Evolutionary conservation across 2,329 filamentous ascomycete species (phyloP), one percentile per base, ranked within the genome.

Genomic region (Stenocarpella maydis): DNA sequence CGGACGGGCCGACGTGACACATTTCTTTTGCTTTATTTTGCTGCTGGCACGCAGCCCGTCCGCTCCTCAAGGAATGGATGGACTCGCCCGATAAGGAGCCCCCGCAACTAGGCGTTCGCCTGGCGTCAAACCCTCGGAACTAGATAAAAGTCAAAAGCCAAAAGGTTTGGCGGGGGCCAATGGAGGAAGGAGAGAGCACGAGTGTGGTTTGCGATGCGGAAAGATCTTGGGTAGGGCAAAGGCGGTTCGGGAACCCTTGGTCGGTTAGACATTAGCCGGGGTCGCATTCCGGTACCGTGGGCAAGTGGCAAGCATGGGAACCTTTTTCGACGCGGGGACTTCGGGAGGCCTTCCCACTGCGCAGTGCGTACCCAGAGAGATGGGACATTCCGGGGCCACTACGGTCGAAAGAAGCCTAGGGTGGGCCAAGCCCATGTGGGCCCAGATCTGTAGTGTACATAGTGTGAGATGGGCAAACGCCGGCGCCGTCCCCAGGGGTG

Each of bases 371-470:
- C 28, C 55, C 58, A 49, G 43, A 49, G 58, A n/a, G 58, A 43
- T 63, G 58, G 58, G 41, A 49, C 43, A 26, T 49, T 37, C 43
- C 58, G 43, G 55, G 43, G n/a, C 41, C 58, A 63, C 58, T 49
- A 63, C 28, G 58, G 58, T 49, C 58, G 28, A 49, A 63, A 63
- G 28, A 49, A 63, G 58, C 43, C 58, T 63, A 63, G 58, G n/a
- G 28, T 47, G 24, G 58, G 34, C 17, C 28, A 37, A 8, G 58
- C 43, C 58, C 43, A 37, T 63, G 58, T 63, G 58, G 28, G 58
- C 28, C 26, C 19, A 49, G 58, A 63, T 63, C 58, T 63, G 58
- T n/a, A n/a, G n/a, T n/a, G n/a, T n/a, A n/a, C n/a, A n/a, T n/a
- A n/a, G n/a, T n/a, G n/a, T 63, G 43, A 63, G 58, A 63, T 63